Conservation (phyloP, 2,329 filamentous ascomycete genomes). For the Chlorencoelia australis region DNA sequence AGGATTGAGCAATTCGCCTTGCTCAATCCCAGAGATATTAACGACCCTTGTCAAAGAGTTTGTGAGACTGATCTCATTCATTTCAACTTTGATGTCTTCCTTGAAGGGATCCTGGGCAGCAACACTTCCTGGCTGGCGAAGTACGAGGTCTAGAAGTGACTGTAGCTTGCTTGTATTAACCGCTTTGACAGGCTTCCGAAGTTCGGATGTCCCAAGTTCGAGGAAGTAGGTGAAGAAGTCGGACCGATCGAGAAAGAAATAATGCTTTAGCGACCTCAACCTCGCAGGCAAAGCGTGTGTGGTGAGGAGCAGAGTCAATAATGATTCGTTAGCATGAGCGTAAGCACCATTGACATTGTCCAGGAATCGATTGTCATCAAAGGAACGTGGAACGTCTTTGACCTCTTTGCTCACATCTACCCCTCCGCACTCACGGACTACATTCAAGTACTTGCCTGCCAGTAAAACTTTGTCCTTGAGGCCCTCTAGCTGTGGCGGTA, state of each 20-base stretch:
- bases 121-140: constrained; percentile 91
- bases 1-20: constrained; percentile 71
- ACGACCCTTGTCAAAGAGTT: constrained; percentile 94
- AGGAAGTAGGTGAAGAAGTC: constrained; percentile 99
- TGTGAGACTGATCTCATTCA: constrained; percentile 89
- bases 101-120: constrained; percentile 95
- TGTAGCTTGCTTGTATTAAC: constrained; percentile 93
- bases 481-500: constrained; percentile 82
- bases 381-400: constrained; percentile 78
- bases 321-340: constrained; percentile 85
- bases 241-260: constrained; percentile 96
- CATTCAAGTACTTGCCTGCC: constrained; percentile 95
- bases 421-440: constrained; percentile 92
- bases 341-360: constrained; percentile 96
- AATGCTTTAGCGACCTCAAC: constrained; percentile 88
- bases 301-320: constrained; percentile 83
- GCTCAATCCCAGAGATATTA: constrained; percentile 90
- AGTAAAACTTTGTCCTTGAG: constrained; percentile 92
- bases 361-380: constrained; percentile 83
- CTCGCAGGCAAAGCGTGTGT: constrained; percentile 84
- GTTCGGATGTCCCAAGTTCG: constrained; percentile 78
- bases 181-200: constrained; percentile 77
- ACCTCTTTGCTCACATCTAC: constrained; percentile 87
- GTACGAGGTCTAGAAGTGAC: constrained; percentile 85
- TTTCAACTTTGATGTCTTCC: constrained; percentile 93